Evolutionary conservation across 1,284 basidiomycete genomes (phyloP).

Genomic region (Tranzscheliella williamsii): DNA sequence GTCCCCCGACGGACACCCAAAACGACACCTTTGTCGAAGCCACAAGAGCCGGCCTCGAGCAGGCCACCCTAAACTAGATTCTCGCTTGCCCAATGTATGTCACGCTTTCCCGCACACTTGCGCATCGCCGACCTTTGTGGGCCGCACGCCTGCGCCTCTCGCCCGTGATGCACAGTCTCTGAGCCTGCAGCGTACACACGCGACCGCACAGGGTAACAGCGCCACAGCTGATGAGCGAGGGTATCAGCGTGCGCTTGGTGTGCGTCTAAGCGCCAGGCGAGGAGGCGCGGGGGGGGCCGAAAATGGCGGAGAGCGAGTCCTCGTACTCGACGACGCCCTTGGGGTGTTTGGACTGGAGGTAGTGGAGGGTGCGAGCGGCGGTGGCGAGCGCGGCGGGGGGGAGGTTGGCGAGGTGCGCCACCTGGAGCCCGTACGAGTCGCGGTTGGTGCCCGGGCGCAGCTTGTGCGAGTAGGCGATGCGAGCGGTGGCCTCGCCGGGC

Average conservation of each 20-base stretch:
- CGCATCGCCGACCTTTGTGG: too few relatives aligned
- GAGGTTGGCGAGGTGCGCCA: conserved; percentile 84
- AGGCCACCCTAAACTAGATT: conserved; percentile 3
- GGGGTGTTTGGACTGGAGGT: conserved; percentile 8
- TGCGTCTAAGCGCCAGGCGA: too few relatives aligned
- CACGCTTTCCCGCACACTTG: too few relatives aligned
- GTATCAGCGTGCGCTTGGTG: too few relatives aligned
- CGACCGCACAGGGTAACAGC: too few relatives aligned
- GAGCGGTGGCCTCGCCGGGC: neutral
- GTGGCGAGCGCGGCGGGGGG: conserved; percentile 70
- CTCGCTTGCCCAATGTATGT: neutral
- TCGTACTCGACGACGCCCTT: neutral
- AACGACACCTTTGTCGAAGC: conserved; percentile 38
- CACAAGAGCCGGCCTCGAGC: conserved; percentile 9
- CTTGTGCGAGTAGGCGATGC: conserved; percentile 73
- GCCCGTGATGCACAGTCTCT: too few relatives aligned
- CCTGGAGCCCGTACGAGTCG: conserved; percentile 88
- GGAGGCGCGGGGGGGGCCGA: neutral
- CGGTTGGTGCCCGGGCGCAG: conserved; percentile 82
- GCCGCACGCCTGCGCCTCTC: too few relatives aligned
- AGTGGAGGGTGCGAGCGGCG: conserved; percentile 63
- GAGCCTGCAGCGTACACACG: too few relatives aligned
- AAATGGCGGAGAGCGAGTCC: neutral
- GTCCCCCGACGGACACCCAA: conserved; percentile 4
- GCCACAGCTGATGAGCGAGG: too few relatives aligned